Evolutionary conservation across 306 rosid genomes (phyloP).

Genomic region (Rubus idaeus): DNA sequence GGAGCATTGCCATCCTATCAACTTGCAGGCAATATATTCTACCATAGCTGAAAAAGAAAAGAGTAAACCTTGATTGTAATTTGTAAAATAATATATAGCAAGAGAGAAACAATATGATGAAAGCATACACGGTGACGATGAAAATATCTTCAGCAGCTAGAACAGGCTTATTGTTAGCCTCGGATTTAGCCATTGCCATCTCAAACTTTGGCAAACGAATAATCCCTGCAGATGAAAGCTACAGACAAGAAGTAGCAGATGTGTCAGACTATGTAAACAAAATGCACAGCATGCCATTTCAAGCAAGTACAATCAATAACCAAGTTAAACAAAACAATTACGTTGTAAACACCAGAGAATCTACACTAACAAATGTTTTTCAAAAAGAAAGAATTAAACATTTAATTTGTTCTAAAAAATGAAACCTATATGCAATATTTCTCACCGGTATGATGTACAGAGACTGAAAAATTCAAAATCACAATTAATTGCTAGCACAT

Average conservation of each 20-base stretch:
- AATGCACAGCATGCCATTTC: slow-evolving; percentile 8
- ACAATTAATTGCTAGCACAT: background rate
- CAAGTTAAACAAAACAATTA: slow-evolving; percentile 9
- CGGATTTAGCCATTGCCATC: slow-evolving; percentile 95
- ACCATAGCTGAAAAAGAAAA: slow-evolving; percentile 70
- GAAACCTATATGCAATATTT: background rate
- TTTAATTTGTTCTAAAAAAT: background rate
- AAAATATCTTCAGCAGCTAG: slow-evolving; percentile 85
- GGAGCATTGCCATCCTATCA: slow-evolving; percentile 95
- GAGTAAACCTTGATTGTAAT: slow-evolving; percentile 22
- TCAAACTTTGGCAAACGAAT: slow-evolving; percentile 95
- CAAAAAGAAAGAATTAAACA: background rate
- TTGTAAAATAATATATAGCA: slow-evolving; percentile 19
- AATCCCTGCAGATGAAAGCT: slow-evolving; percentile 94
- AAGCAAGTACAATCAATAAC: slow-evolving; percentile 18
- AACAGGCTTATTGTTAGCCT: slow-evolving; percentile 84
- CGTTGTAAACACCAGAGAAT: slow-evolving; percentile 25
- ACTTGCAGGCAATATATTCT: slow-evolving; percentile 97
- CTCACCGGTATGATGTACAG: background rate
- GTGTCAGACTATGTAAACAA: slow-evolving; percentile 31
- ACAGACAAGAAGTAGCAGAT: slow-evolving; percentile 29
- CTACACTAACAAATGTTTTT: slow-evolving; percentile 19
- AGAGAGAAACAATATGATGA: slow-evolving; percentile 19
- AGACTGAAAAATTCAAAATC: background rate
- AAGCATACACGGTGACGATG: slow-evolving; percentile 80